Base-by-base conservation (phyloP, 345 rosid genomes). In the Salix exigua region DNA sequence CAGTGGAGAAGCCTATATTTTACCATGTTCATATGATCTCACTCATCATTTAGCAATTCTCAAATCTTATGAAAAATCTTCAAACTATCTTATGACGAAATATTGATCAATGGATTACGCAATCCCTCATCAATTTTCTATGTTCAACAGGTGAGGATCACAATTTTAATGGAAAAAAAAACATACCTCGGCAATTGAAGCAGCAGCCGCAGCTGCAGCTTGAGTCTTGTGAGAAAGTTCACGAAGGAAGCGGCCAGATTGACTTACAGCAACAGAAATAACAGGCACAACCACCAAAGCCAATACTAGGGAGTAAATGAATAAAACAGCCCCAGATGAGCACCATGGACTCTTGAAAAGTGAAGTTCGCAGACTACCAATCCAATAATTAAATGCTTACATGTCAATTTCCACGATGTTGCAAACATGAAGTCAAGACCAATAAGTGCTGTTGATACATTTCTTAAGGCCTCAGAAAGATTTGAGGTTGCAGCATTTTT, bases 161-260 rank as follows among this genome's bases (percentile, higher is more conserved):
- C 11, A 33, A 31, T 30, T 35, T 28, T 7, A 2, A 3, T 55
- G 14, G 37, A 10, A 74, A 10, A 74, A 10, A 74, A 79, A 33
- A 72, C 9, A n/a, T n/a, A 95, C 99, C 99, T 95, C 98, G 38
- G 97, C 97, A 80, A 95, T 93, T 25, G 99, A 93, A 50, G 97
- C 92, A 82, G 99, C 91, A 71, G 84, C 88, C 28, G 99, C 99
- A 79, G 99, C 98, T 63, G 99, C 98, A 73, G 98, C 93, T 90
- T 95, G 99, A 77, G 96, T 95, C 76, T 76, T 80, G 83, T 95
- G 94, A 28, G 98, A 95, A 81, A 93, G 96, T 73, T 95, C 99
- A 78, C 95, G 92, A 71, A 95, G 89, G 84, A 85, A 93, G 35
- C 91, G 90, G 14, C 99, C 98, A 13, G 90, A 90, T 66, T 81